phyloP scores from a whole-genome alignment of 192 early-diverging fungal genomes.

The Pilobolus umbonatus region DNA sequence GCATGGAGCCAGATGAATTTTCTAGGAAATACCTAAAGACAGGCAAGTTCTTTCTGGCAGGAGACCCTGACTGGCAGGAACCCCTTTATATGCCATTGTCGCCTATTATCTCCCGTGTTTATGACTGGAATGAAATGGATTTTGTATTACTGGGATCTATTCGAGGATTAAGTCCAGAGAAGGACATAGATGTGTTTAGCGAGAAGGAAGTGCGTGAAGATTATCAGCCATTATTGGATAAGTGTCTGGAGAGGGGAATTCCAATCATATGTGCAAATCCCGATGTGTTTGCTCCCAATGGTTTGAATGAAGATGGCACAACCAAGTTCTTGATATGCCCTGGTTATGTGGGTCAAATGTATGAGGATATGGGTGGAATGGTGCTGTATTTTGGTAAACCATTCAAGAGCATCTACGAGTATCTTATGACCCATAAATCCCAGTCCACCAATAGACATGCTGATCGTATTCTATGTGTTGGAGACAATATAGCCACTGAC shows the following conservation, averaged over 20 bases:
- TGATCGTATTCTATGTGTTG: constrained; percentile 17
- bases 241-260: neutral
- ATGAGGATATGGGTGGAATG: constrained; percentile 23
- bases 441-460: neutral
- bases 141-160: constrained; percentile 28
- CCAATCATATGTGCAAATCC: constrained; percentile 33
- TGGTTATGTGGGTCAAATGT: constrained; percentile 25
- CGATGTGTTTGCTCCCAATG: constrained; percentile 30
- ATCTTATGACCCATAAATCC: constrained; percentile 9
- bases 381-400: constrained; percentile 36
- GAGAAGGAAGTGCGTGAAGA: constrained; percentile 13
- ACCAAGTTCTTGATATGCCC: constrained; percentile 14
- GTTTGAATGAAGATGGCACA: constrained; percentile 13
- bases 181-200: neutral
- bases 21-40: constrained; percentile 13
- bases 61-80: constrained; percentile 16
- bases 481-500: constrained; percentile 29
- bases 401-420: constrained; percentile 23
- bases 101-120: neutral
- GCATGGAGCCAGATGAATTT: constrained; percentile 12
- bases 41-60: constrained; percentile 17
- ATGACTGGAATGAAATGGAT: constrained; percentile 13
- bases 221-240: constrained; percentile 19
- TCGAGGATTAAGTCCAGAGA: neutral
- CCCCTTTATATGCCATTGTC: constrained; percentile 18